These are phyloP conservation scores for Eruca vesicaria DNA, from an alignment of 441 rosid genomes.

Conservation along the genomic window DNA sequence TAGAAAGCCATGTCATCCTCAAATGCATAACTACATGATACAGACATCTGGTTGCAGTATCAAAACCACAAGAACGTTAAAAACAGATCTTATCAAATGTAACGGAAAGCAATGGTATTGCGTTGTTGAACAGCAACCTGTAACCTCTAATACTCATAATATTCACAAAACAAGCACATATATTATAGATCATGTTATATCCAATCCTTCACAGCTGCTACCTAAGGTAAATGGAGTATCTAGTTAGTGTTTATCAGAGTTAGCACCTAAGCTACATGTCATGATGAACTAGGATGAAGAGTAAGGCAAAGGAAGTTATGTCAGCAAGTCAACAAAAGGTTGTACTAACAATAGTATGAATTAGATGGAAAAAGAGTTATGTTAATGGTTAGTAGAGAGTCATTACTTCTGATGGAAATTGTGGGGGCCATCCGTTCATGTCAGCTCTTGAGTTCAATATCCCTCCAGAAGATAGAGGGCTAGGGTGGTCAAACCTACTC, in stretches of 20 bases:
- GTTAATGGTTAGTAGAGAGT: constrained; percentile 96
- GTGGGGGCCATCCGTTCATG: constrained; percentile 95
- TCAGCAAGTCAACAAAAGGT: constrained; percentile 64
- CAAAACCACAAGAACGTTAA: constrained; percentile 15
- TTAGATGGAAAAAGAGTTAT: constrained; percentile 77
- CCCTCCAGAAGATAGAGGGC: constrained; percentile 97
- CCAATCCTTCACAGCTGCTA: background rate
- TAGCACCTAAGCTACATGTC: constrained; percentile 63
- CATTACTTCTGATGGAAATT: constrained; percentile 98
- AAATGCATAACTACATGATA: background rate
- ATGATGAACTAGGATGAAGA: constrained; percentile 40
- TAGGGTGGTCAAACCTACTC: constrained; percentile 98
- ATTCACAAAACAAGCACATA: background rate
- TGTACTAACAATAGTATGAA: constrained; percentile 46
- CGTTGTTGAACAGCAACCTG: constrained; percentile 16
- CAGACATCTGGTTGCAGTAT: constrained; percentile 11
- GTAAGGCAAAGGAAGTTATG: constrained; percentile 52
- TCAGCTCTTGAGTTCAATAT: constrained; percentile 91
- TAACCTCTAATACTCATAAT: constrained; percentile 10
- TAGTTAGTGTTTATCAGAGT: constrained; percentile 39
- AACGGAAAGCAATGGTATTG: background rate
- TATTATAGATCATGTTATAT: background rate
- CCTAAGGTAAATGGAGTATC: constrained; percentile 12
- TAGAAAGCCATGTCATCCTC: constrained; percentile 22
- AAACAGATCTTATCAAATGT: constrained; percentile 15